phyloP scores from a whole-genome alignment of 148 eudicot genomes.

The Dianthus caryophyllus region DNA sequence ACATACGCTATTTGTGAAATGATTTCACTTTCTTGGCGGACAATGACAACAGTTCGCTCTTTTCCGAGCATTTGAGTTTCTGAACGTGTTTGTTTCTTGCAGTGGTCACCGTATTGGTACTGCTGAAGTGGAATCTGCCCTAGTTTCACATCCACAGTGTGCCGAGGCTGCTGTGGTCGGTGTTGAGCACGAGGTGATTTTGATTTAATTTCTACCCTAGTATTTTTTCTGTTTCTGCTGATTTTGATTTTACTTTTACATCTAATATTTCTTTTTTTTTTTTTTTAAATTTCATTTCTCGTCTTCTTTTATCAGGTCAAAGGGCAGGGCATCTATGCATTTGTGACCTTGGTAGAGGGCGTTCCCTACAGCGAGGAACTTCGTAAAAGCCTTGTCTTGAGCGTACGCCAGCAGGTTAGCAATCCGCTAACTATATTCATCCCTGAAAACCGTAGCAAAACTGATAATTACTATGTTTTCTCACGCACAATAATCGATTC shows the following conservation, averaged over 20 bases:
- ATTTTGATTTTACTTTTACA: not conserved
- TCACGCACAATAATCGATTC: not conserved
- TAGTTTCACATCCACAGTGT: slow-evolving; percentile 94
- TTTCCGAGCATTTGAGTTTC: not conserved
- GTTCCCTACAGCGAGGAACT: slow-evolving; percentile 90
- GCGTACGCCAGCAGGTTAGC: slow-evolving; percentile 81
- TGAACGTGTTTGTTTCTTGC: slow-evolving; percentile 3
- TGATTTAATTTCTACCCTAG: too few relatives aligned
- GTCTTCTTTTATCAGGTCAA: slow-evolving; percentile 50
- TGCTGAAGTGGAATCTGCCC: slow-evolving; percentile 98
- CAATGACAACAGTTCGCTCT: not conserved
- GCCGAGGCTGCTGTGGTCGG: slow-evolving; percentile 99
- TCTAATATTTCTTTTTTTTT: not conserved
- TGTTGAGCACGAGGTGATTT: slow-evolving; percentile 90
- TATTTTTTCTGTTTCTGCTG: not conserved
- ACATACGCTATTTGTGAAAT: not conserved
- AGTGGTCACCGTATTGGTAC: slow-evolving; percentile 99
- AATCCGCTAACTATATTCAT: not conserved
- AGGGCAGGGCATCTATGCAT: slow-evolving; percentile 97
- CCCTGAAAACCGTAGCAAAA: not conserved
- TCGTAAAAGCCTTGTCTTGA: slow-evolving; percentile 62
- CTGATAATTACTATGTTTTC: not conserved
- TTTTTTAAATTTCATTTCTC: not conserved
- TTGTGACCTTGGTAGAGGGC: slow-evolving; percentile 88
- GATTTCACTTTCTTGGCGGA: not conserved